Percentiles rank a stretch among this genome's conserved stretches.
phyloP scores from a whole-genome alignment of 176 grass and related monocot species.

The Cenchrus purpureus region DNA sequence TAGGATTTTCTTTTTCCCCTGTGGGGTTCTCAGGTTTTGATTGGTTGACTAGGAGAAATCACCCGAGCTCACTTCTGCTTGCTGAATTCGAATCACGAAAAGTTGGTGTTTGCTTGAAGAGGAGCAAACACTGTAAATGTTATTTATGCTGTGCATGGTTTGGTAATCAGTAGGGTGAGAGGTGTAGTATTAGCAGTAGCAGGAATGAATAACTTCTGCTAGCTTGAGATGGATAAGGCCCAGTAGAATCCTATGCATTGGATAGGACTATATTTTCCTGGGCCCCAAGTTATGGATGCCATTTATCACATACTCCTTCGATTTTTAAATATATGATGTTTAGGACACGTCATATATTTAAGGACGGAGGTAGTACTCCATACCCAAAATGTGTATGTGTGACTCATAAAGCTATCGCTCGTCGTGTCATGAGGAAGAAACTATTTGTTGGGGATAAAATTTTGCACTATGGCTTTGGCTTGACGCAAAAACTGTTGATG shows the following conservation, averaged over 20 bases:
- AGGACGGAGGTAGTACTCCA: not conserved
- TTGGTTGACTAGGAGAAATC: not conserved
- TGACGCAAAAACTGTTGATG: not conserved
- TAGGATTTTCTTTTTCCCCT: not conserved
- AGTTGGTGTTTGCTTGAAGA: not conserved
- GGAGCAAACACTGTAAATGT: not conserved
- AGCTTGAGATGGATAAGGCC: not conserved
- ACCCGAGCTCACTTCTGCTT: not conserved
- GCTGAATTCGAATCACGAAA: not conserved
- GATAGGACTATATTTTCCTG: constrained; percentile 11
- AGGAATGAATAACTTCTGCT: not conserved
- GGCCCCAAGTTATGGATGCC: not conserved
- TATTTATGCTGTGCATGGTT: not conserved
- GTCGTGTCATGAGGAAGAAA: not conserved
- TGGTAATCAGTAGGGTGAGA: not conserved
- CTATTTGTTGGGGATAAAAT: not conserved
- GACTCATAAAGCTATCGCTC: not conserved
- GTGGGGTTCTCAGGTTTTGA: not conserved
- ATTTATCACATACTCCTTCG: not conserved
- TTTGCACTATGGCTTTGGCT: not conserved
- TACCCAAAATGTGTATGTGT: not conserved
- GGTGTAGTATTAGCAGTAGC: not conserved
- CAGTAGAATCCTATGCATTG: not conserved
- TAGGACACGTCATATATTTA: no score
- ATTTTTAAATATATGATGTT: no score